Base-by-base conservation (phyloP, 768 basidiomycete species). In the Mycena albidolilacea region DNA sequence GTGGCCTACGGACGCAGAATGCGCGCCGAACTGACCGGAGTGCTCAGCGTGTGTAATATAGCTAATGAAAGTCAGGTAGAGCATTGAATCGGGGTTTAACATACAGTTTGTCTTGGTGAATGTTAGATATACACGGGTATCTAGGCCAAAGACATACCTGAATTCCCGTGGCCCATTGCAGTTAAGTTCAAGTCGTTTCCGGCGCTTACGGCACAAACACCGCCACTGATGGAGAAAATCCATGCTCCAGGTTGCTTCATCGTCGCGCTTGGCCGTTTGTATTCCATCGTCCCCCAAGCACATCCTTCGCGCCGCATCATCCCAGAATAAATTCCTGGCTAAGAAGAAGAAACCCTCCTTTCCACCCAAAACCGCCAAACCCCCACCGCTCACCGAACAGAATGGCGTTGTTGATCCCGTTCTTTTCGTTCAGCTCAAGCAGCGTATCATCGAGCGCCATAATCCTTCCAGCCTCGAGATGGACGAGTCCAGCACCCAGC, bases 21-120 rank as follows among this genome's bases (percentile, higher is more conserved):
- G 95, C 54, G 93, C 91, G 43, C 95, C 95, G 79, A 93, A 88
- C 52, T 90, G 84, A 54, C 95, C 95, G 8, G 93, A 86, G 79
- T 96, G 95, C 80, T 97, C 95, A 30, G 93, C 91, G 79, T 96
- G 95, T 4, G 95, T 97, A 79, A 97, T 93, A 80, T 96, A 57
- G n/a, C 55, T 57, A 7, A 21, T 17, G 5, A 30, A 57, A 35
- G 55, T 57, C 15, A 57, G 35, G 14, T 23, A 35, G 35, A 57
- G 30, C 30, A 57, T 11, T 15, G 5, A 57, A 37, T 14, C 12
- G n/a, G 2, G 54, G 0, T 17, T 55, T 15, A n/a, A 12, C 30
- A 10, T 59, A 73, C 8, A 73, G 46, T 37, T 66, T 70, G 41
- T 71, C 71, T 30, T 71, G 55, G 23, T 12, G 10, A 21, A n/a